These are phyloP conservation scores for Claviceps capensis DNA, from an alignment of 2,329 filamentous ascomycete genomes.

Conservation along the genomic window DNA sequence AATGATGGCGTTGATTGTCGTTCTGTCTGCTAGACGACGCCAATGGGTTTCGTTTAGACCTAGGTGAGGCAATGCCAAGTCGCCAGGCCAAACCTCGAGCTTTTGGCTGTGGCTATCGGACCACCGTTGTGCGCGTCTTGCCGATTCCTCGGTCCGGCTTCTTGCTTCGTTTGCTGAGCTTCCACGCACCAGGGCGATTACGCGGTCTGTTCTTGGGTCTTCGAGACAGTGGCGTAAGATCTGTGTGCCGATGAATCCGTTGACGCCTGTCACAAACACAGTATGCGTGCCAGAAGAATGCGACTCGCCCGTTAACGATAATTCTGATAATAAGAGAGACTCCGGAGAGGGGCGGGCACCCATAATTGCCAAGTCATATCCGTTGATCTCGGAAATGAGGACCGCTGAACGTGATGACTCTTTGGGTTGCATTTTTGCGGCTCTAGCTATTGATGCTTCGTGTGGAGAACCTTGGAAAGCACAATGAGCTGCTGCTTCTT, in stretches of 20 bases:
- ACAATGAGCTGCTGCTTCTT: background rate
- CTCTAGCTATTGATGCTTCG: background rate
- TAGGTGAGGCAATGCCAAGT: background rate
- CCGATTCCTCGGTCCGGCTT: slow-evolving; percentile 3
- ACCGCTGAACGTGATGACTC: background rate
- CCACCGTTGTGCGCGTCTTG: slow-evolving; percentile 5
- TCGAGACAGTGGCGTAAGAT: slow-evolving; percentile 7
- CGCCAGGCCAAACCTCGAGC: slow-evolving; percentile 6
- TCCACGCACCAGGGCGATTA: slow-evolving; percentile 4
- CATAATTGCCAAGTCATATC: background rate
- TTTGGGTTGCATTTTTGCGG: background rate
- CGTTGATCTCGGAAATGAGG: background rate
- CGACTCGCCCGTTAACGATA: background rate
- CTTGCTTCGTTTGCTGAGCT: background rate
- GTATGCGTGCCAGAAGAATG: background rate
- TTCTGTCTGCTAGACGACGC: background rate
- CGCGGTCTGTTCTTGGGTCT: background rate
- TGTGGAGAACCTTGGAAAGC: background rate
- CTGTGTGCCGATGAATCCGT: slow-evolving; percentile 6
- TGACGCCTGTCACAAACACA: slow-evolving; percentile 6
- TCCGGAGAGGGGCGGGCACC: background rate
- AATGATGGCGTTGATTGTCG: slow-evolving; percentile 3
- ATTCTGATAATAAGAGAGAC: background rate
- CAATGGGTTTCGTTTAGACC: background rate
- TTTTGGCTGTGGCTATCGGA: slow-evolving; percentile 3